Percentiles rank a stretch among this genome's conserved stretches.
These are phyloP conservation scores for Umbelopsis ramanniana DNA, from an alignment of 192 early-diverging fungal genomes.

Conservation along the genomic window DNA sequence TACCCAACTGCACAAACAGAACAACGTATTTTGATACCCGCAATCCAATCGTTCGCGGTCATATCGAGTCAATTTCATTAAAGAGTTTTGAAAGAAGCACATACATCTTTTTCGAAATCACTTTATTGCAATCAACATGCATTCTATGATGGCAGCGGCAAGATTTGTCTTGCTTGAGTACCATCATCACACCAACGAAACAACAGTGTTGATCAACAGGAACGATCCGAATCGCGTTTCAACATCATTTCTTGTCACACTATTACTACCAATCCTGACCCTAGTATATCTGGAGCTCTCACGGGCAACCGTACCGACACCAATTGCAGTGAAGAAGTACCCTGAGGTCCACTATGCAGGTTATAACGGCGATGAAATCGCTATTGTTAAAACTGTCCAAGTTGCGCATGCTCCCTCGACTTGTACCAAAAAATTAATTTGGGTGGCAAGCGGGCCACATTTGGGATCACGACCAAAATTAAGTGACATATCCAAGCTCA, in stretches of 20 bases:
- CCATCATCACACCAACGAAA: background rate
- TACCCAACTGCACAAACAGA: background rate
- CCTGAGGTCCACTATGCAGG: background rate
- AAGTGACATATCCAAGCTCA: background rate
- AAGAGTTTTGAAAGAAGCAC: too few species aligned
- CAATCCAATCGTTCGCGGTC: too few species aligned
- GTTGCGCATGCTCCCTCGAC: too few species aligned
- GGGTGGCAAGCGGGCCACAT: background rate
- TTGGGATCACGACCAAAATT: background rate
- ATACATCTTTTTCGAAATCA: background rate
- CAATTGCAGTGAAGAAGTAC: background rate
- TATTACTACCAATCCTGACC: background rate
- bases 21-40: background rate
- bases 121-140: background rate
- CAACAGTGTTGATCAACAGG: background rate
- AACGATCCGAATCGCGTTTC: background rate
- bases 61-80: too few species aligned
- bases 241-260: conserved; percentile 5
- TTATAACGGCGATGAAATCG: background rate
- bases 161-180: background rate
- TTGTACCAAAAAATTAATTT: background rate
- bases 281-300: background rate
- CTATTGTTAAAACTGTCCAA: too few species aligned
- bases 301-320: background rate
- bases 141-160: background rate